These are phyloP conservation scores for Neurospora sp. DNA, from an alignment of 2,329 filamentous ascomycete genomes.

Conservation along the genomic window DNA sequence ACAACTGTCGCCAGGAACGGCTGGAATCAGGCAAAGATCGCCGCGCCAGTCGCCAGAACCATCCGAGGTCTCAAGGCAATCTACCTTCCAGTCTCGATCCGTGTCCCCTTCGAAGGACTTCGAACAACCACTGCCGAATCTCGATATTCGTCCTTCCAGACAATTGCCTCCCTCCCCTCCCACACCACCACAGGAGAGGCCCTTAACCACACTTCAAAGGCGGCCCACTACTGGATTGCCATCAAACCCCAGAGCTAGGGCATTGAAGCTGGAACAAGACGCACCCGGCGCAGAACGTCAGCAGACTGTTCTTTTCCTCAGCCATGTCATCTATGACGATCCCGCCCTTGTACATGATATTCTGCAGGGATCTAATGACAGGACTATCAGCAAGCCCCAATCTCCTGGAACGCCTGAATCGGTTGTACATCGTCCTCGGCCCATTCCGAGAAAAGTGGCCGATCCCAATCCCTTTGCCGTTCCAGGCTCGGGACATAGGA, in stretches of 20 bases:
- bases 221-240: slow-evolving; percentile 39
- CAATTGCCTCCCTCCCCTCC: slow-evolving; percentile 21
- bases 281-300: slow-evolving; percentile 12
- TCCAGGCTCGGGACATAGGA: slow-evolving; percentile 26
- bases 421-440: slow-evolving; percentile 45
- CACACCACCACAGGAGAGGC: slow-evolving; percentile 23
- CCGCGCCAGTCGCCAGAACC: slow-evolving; percentile 29
- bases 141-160: slow-evolving; percentile 24
- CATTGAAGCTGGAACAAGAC: slow-evolving; percentile 23
- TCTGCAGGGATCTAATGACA: slow-evolving; percentile 33
- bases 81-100: not conserved
- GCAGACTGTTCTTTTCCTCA: slow-evolving; percentile 46
- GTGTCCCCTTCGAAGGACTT: slow-evolving; percentile 4
- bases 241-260: slow-evolving; percentile 34
- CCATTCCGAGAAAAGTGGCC: slow-evolving; percentile 40
- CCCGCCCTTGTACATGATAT: slow-evolving; percentile 39
- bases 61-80: not conserved
- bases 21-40: slow-evolving; percentile 42
- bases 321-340: slow-evolving; percentile 46
- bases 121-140: slow-evolving; percentile 5
- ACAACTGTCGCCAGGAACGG: slow-evolving; percentile 40
- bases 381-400: slow-evolving; percentile 18
- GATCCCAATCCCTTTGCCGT: slow-evolving; percentile 34
- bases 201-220: slow-evolving; percentile 32
- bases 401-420: slow-evolving; percentile 22